phyloP scores from a whole-genome alignment of 1,139 yeast species.

The Spathaspora sp. region DNA sequence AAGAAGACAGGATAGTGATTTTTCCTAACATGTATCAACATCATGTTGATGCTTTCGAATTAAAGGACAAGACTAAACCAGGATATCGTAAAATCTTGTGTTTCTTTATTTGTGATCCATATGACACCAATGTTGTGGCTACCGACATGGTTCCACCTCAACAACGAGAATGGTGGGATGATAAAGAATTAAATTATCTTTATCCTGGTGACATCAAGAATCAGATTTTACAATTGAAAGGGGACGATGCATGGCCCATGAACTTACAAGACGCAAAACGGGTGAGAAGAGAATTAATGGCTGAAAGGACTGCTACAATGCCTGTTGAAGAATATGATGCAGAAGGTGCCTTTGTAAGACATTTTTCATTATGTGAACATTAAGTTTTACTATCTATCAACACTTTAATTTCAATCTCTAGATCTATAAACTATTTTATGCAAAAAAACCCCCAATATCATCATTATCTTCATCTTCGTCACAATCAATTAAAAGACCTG shows the following conservation, averaged over 20 bases:
- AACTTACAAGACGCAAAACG: slow-evolving; percentile 25
- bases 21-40: slow-evolving; percentile 45
- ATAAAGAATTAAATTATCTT: slow-evolving; percentile 15
- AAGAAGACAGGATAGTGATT: slow-evolving; percentile 29
- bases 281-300: slow-evolving; percentile 30
- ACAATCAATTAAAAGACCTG: slow-evolving; percentile 26
- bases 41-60: slow-evolving; percentile 38
- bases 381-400: too few species aligned
- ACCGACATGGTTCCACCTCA: slow-evolving; percentile 42
- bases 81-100: slow-evolving; percentile 44
- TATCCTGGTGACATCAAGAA: slow-evolving; percentile 12
- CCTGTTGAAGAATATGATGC: slow-evolving; percentile 13
- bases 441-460: slow-evolving; percentile 27
- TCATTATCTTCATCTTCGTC: slow-evolving; percentile 18
- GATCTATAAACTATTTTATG: too few species aligned
- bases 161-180: slow-evolving; percentile 39
- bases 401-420: too few species aligned
- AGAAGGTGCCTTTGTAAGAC: slow-evolving; percentile 16
- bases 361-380: slow-evolving; percentile 33
- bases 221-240: slow-evolving; percentile 11
- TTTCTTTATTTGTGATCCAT: slow-evolving; percentile 41
- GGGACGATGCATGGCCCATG: slow-evolving; percentile 18
- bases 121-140: slow-evolving; percentile 26
- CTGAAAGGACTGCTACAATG: slow-evolving; percentile 25
- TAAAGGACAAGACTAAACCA: slow-evolving; percentile 31